phyloP scores from a whole-genome alignment of 768 basidiomycete species.

The Filobasidium floriforme region DNA sequence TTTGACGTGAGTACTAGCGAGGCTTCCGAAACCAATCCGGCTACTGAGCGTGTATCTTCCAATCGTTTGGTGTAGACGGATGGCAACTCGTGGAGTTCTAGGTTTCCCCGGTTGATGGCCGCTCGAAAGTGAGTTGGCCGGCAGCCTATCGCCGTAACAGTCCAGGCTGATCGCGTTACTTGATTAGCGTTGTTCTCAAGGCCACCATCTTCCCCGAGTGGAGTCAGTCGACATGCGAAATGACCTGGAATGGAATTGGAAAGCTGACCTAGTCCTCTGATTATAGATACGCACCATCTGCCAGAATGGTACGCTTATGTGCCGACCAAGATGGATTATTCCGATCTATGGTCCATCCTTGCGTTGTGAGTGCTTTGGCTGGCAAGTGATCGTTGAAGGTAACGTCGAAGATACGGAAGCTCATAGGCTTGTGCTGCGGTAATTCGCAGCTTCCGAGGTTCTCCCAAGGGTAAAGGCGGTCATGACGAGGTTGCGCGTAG shows the following conservation, averaged over 20 bases:
- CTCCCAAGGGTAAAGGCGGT: slow-evolving; percentile 37
- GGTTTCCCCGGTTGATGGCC: slow-evolving; percentile 46
- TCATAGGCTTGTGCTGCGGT: not conserved
- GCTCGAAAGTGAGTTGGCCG: slow-evolving; percentile 38
- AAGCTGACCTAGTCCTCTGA: slow-evolving; percentile 6
- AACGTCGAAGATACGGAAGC: not conserved
- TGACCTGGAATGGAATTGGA: no score
- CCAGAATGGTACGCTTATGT: slow-evolving; percentile 47
- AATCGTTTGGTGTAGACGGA: slow-evolving; percentile 33
- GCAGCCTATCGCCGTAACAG: not conserved
- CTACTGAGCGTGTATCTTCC: no score
- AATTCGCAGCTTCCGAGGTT: slow-evolving; percentile 43
- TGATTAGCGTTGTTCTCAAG: slow-evolving; percentile 44
- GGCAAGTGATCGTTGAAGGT: not conserved
- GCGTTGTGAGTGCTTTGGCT: slow-evolving; percentile 39
- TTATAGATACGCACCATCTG: slow-evolving; percentile 40
- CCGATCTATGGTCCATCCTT: slow-evolving; percentile 45
- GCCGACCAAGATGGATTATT: slow-evolving; percentile 46
- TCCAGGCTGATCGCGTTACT: not conserved
- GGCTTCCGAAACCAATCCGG: no score
- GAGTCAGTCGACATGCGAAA: slow-evolving; percentile 31
- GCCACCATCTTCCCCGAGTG: slow-evolving; percentile 47
- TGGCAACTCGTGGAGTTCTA: slow-evolving; percentile 46
- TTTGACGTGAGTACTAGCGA: slow-evolving; percentile 40
- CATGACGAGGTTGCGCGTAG: slow-evolving; percentile 45